Base-by-base conservation (phyloP, 2,329 filamentous ascomycete species). In the Xylariaceae sp. region DNA sequence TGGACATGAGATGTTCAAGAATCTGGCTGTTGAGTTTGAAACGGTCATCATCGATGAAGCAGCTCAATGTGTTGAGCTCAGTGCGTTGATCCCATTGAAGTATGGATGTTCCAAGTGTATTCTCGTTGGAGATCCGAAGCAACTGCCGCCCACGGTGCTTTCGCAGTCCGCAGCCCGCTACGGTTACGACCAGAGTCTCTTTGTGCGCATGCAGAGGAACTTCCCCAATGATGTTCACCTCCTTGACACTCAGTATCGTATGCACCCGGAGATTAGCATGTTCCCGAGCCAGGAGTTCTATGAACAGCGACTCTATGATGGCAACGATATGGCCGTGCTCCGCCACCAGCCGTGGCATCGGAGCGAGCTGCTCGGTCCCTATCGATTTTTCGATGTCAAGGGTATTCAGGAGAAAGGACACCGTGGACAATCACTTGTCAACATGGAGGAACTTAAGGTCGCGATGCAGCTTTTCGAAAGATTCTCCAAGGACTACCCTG, bases 41-140 rank as follows among this genome's bases (percentile, higher is more conserved):
- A 97, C 94, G 0, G 94, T 99, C 65, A 90, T 99, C 67, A 97
- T 99, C 64, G 94, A 99, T 69, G 94, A 99, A 76, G 94, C 94
- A 2, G 94, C 94, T 13, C 94, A 99, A 80, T 99, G 93, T 73
- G 95, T 99, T 62, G 94, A 99, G 76, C 82, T 99, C 71, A 96
- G 92, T 70, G 94, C 94, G 10, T 81, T 99, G 51, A 99, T 99
- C 66, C 94, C 94, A 1, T 82, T 99, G 58, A 99, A 99, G 74
- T 99, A 99, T 70, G 93, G 94, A 58, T 96, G 92, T 74, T 89
- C 89, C 60, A 97, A 97, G 76, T 97, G 94, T 76, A 91, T 99
- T 67, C 84, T 99, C 37, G 94, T 99, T 35, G 94, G 94, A 76
- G 94, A 99, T 77, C 94, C 94, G 0, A 97, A 99, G 73, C 94